A percentile compares a stretch with the other conserved stretches of the same genome.
These are phyloP conservation scores for Litchi chinensis DNA, from an alignment of 345 rosid genomes.

Conservation along the genomic window DNA sequence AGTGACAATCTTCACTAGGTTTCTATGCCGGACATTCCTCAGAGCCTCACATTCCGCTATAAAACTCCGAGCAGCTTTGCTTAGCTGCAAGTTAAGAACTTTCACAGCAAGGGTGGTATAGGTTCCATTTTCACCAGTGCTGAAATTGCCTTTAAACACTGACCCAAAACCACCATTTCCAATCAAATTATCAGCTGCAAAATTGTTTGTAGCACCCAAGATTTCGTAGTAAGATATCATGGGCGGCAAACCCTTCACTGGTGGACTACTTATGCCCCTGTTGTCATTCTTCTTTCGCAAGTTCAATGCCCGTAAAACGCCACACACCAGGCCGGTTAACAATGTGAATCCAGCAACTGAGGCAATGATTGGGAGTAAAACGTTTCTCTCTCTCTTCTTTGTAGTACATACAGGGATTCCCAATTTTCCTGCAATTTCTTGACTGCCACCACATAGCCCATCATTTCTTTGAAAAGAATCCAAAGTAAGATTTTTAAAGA, in stretches of 20 bases:
- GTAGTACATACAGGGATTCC: constrained; percentile 6
- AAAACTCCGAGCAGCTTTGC: constrained; percentile 15
- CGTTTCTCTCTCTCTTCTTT: background rate
- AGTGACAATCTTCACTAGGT: constrained; percentile 21
- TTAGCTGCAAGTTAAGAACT: constrained; percentile 1
- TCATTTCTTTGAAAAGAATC: background rate
- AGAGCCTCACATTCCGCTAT: constrained; percentile 20
- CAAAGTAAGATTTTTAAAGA: background rate
- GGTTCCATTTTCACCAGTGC: background rate
- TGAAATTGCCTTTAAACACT: constrained; percentile 10
- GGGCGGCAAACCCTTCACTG: background rate
- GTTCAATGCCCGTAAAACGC: background rate
- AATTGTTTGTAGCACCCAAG: constrained; percentile 13
- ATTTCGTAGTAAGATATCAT: background rate
- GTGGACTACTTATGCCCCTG: background rate
- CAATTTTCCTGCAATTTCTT: constrained; percentile 7
- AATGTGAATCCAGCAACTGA: background rate
- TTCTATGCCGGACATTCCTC: constrained; percentile 19
- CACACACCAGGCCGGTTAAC: background rate
- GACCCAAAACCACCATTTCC: constrained; percentile 16
- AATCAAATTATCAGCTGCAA: constrained; percentile 9
- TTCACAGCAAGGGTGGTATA: constrained; percentile 8
- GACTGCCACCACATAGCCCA: constrained; percentile 9
- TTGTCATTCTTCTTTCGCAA: background rate
- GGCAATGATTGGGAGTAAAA: background rate